Evolutionary conservation across 2,329 filamentous ascomycete genomes (phyloP).

Genomic region (Cyclaneusma minus): DNA sequence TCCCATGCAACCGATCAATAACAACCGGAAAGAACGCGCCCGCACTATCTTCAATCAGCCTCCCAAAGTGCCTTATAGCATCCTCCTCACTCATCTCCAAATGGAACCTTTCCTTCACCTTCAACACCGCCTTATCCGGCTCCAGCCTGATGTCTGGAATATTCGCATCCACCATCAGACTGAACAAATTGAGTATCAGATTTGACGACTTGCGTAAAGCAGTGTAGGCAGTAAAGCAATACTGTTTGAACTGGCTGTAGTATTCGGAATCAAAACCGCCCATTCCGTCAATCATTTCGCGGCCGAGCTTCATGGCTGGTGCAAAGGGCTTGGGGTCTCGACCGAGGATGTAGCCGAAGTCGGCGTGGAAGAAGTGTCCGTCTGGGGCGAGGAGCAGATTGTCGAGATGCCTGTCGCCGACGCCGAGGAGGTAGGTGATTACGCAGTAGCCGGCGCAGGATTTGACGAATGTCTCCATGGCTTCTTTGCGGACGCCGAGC

Average conservation of each 20-base stretch:
- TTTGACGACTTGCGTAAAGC: slow-evolving; percentile 81
- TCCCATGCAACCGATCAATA: slow-evolving; percentile 86
- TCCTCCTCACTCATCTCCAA: slow-evolving; percentile 86
- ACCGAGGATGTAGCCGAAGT: slow-evolving; percentile 95
- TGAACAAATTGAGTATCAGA: slow-evolving; percentile 87
- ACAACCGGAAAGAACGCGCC: slow-evolving; percentile 84
- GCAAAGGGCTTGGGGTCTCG: slow-evolving; percentile 96
- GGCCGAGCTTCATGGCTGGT: slow-evolving; percentile 89
- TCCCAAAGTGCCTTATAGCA: slow-evolving; percentile 73
- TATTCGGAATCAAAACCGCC: slow-evolving; percentile 69
- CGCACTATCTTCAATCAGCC: slow-evolving; percentile 79
- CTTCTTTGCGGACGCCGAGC: slow-evolving; percentile 77
- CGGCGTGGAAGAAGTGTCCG: slow-evolving; percentile 93
- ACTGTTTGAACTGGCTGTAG: slow-evolving; percentile 82
- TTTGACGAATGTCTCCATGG: slow-evolving; percentile 88
- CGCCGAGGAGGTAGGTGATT: slow-evolving; percentile 92
- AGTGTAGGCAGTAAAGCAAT: slow-evolving; percentile 89
- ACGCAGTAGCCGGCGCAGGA: slow-evolving; percentile 97
- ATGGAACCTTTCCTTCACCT: slow-evolving; percentile 90
- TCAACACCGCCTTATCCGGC: slow-evolving; percentile 84
- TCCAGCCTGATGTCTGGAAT: slow-evolving; percentile 90
- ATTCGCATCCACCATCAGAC: slow-evolving; percentile 92
- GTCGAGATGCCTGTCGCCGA: slow-evolving; percentile 89
- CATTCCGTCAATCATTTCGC: slow-evolving; percentile 98
- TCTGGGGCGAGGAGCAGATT: slow-evolving; percentile 84